phyloP scores from a whole-genome alignment of 306 rosid genomes.

The Cicer pinnatifidum region DNA sequence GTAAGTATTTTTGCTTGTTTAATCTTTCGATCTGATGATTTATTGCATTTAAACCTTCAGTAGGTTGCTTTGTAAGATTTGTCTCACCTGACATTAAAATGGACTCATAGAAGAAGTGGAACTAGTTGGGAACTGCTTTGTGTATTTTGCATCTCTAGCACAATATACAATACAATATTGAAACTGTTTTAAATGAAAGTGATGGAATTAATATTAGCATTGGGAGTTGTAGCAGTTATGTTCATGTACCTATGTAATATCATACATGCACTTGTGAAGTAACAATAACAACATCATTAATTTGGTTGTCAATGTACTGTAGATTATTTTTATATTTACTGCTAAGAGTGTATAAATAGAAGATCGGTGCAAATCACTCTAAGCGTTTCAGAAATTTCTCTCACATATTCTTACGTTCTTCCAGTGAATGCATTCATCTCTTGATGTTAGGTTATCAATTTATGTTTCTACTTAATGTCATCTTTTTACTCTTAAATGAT shows the following conservation, averaged over 20 bases:
- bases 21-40: slow-evolving; percentile 22
- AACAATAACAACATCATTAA: too few relatives aligned
- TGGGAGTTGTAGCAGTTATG: too few relatives aligned
- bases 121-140: slow-evolving; percentile 13
- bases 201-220: too few relatives aligned
- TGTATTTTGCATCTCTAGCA: slow-evolving; percentile 12
- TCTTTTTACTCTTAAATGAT: slow-evolving; percentile 45
- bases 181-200: too few relatives aligned
- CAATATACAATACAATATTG: too few relatives aligned
- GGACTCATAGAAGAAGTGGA: slow-evolving; percentile 6
- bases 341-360: not conserved
- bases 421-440: slow-evolving; percentile 14
- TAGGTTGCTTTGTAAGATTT: slow-evolving; percentile 9
- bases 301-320: too few relatives aligned
- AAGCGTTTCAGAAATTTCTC: not conserved
- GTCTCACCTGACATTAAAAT: slow-evolving; percentile 18
- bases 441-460: slow-evolving; percentile 8
- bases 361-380: too few relatives aligned
- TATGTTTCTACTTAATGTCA: slow-evolving; percentile 26
- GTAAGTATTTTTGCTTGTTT: slow-evolving; percentile 46
- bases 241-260: too few relatives aligned
- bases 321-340: too few relatives aligned
- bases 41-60: slow-evolving; percentile 17
- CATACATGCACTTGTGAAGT: too few relatives aligned
- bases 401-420: not conserved